phyloP scores from a whole-genome alignment of 208 protist species.

The Leishmania aethiopica region DNA sequence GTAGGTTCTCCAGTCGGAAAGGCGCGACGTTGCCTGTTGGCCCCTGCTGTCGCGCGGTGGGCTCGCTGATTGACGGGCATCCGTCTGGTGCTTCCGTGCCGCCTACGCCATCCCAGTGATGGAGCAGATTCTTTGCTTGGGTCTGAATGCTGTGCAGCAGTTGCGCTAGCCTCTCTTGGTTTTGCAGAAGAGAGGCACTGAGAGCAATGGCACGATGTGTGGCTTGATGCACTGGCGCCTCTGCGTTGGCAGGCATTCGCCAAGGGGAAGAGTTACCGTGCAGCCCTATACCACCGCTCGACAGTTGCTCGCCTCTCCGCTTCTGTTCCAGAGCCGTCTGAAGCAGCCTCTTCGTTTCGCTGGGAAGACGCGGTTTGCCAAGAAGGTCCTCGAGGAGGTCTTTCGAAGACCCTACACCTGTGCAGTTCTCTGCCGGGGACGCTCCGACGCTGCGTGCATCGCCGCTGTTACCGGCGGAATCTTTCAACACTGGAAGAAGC shows the following conservation, averaged over 20 bases:
- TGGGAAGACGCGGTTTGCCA: constrained; percentile 31
- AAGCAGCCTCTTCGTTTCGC: constrained; percentile 34
- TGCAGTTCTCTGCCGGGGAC: constrained; percentile 1
- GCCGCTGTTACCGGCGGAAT: background rate
- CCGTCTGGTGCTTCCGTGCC: background rate
- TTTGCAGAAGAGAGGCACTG: constrained; percentile 28
- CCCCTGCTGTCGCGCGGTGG: background rate
- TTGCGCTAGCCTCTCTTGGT: constrained; percentile 25
- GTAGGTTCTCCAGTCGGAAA: constrained; percentile 29
- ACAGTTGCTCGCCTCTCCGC: background rate
- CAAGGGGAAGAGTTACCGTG: background rate
- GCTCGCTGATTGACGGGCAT: background rate
- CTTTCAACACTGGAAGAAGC: constrained; percentile 37
- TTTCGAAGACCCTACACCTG: constrained; percentile 1
- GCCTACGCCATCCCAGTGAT: background rate
- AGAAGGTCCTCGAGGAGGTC: constrained; percentile 31
- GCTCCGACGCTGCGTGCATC: background rate
- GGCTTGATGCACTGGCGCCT: background rate
- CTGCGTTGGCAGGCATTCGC: background rate
- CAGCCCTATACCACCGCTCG: background rate
- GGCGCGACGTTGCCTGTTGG: background rate
- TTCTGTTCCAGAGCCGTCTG: constrained; percentile 26
- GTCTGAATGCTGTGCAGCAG: constrained; percentile 29
- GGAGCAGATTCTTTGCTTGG: constrained; percentile 22
- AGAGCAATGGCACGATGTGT: constrained; percentile 27